These are phyloP conservation scores for Trichocomaceae sp. DNA, from an alignment of 2,329 filamentous ascomycete species.

Conservation along the genomic window DNA sequence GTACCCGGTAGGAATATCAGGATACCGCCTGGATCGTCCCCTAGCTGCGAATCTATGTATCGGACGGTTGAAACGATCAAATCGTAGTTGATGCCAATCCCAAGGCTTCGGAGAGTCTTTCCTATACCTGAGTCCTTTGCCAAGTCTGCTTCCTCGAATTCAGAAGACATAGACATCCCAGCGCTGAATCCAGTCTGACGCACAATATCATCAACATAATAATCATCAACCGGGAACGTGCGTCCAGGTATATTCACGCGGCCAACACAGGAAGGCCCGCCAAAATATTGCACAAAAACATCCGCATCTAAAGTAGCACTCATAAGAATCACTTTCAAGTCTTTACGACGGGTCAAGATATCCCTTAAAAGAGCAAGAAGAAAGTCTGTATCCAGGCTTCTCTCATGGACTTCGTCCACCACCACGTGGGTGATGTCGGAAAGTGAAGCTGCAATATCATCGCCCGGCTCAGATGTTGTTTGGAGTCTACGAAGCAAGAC, in stretches of 20 bases:
- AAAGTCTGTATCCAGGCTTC: conserved; percentile 92
- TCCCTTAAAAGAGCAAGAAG: conserved; percentile 80
- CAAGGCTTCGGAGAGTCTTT: conserved; percentile 63
- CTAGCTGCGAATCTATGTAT: conserved; percentile 72
- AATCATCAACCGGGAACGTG: conserved; percentile 84
- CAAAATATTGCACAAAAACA: conserved; percentile 80
- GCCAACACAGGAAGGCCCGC: conserved; percentile 62
- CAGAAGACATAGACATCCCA: conserved; percentile 13
- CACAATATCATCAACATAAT: conserved; percentile 82
- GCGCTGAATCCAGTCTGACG: conserved; percentile 65
- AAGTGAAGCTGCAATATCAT: conserved; percentile 73
- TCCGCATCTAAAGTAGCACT: conserved; percentile 88
- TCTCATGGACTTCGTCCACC: conserved; percentile 94
- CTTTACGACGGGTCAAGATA: conserved; percentile 65
- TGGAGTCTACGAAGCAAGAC: conserved; percentile 86
- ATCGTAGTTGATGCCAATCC: conserved; percentile 85
- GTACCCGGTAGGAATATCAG: conserved; percentile 93
- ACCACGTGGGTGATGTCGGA: conserved; percentile 91
- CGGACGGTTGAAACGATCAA: conserved; percentile 73
- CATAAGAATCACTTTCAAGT: conserved; percentile 90
- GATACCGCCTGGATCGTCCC: conserved; percentile 71
- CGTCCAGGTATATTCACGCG: conserved; percentile 80
- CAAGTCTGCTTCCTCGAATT: conserved; percentile 37
- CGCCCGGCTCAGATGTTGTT: conserved; percentile 70
- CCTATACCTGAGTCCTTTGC: conserved; percentile 49